Evolutionary conservation across 176 grass and related monocot genomes (phyloP).

Genomic region (Neostapfia colusana): DNA sequence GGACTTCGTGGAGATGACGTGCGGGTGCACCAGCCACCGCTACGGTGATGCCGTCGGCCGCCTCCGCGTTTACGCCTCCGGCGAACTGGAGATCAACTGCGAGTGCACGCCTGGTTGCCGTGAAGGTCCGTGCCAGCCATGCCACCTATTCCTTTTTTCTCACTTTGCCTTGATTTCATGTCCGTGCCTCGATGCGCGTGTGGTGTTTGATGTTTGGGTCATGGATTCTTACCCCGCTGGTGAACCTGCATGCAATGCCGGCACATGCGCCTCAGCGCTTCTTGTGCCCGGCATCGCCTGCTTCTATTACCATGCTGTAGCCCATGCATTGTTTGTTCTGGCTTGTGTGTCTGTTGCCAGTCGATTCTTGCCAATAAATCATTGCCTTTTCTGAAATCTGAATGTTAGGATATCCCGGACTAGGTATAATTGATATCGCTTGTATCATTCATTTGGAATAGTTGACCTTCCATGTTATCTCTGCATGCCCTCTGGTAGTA

Average conservation of each 20-base stretch:
- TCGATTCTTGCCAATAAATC: slow-evolving; percentile 22
- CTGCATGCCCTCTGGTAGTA: slow-evolving; percentile 23
- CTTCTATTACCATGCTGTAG: slow-evolving; percentile 10
- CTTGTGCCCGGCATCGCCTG: slow-evolving; percentile 24
- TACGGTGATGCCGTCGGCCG: slow-evolving; percentile 92
- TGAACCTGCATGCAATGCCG: slow-evolving; percentile 63
- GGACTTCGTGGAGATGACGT: slow-evolving; percentile 78
- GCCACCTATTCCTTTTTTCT: not conserved
- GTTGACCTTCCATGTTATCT: slow-evolving; percentile 27
- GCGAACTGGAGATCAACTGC: slow-evolving; percentile 84
- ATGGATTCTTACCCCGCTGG: slow-evolving; percentile 10
- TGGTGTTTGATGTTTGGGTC: slow-evolving; percentile 48
- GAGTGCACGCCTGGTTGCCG: slow-evolving; percentile 86
- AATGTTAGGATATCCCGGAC: slow-evolving; percentile 32
- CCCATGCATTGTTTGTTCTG: slow-evolving; percentile 47
- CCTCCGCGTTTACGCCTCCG: slow-evolving; percentile 76
- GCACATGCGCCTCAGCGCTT: slow-evolving; percentile 28
- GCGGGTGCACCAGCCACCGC: slow-evolving; percentile 97
- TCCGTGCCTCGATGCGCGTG: slow-evolving; percentile 45
- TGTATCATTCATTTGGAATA: slow-evolving; percentile 16
- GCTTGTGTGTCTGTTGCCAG: slow-evolving; percentile 24
- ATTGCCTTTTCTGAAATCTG: slow-evolving; percentile 34
- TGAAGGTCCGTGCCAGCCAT: slow-evolving; percentile 62
- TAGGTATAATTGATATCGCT: slow-evolving; percentile 23
- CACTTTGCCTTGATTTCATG: slow-evolving; percentile 52